Evolutionary conservation across 2,329 filamentous ascomycete species (phyloP).

Genomic region (Plenodomus biglobosus): DNA sequence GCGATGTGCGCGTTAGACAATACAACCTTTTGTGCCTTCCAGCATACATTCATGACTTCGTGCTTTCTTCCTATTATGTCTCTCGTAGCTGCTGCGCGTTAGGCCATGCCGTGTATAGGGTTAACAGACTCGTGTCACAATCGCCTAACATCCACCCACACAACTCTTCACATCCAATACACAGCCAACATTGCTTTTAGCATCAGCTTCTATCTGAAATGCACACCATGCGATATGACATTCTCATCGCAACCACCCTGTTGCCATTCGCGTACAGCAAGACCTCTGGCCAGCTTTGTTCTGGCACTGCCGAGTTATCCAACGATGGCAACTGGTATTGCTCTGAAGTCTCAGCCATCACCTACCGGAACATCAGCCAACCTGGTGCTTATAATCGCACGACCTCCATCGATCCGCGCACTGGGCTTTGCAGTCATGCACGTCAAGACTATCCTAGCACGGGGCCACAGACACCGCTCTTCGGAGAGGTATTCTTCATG

Average conservation of each 20-base stretch:
- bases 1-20: neutral
- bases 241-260: conserved; percentile 15
- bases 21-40: neutral
- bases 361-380: conserved; percentile 64
- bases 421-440: conserved; percentile 58
- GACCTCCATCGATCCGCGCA: conserved; percentile 58
- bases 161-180: neutral
- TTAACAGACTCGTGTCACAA: neutral
- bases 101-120: neutral
- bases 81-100: neutral
- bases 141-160: neutral
- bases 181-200: neutral
- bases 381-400: conserved; percentile 67
- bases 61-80: conserved; percentile 1
- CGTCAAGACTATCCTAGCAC: conserved; percentile 59
- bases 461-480: conserved; percentile 66
- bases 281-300: conserved; percentile 38
- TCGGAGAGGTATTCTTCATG: conserved; percentile 61
- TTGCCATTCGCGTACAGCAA: conserved; percentile 21
- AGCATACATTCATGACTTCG: neutral
- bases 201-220: conserved; percentile 9
- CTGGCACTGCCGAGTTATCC: conserved; percentile 30
- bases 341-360: conserved; percentile 64
- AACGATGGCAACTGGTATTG: conserved; percentile 67
- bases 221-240: conserved; percentile 24